A percentile compares a stretch with the other conserved stretches of the same genome.
These are phyloP conservation scores for Pseudogymnoascus sp. DNA, from an alignment of 2,329 filamentous ascomycete genomes.

Conservation along the genomic window DNA sequence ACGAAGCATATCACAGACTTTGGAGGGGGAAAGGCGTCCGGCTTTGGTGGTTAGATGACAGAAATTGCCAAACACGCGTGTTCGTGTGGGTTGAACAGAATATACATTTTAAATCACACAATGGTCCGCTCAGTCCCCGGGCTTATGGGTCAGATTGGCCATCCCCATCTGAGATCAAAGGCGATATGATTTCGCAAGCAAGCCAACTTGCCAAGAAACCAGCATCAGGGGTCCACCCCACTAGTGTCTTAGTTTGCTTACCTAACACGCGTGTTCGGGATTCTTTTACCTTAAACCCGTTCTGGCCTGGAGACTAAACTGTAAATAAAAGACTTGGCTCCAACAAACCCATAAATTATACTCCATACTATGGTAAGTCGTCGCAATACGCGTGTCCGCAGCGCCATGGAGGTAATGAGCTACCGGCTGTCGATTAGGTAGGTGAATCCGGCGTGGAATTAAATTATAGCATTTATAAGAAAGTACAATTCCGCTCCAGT, in stretches of 20 bases:
- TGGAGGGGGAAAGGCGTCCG: background rate
- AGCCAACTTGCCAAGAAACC: background rate
- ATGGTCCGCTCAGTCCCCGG: background rate
- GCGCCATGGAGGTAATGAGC: background rate
- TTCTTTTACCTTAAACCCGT: background rate
- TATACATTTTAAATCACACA: background rate
- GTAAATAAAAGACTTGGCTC: background rate
- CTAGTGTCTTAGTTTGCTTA: background rate
- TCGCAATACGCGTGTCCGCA: slow-evolving; percentile 8
- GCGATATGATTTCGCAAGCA: background rate
- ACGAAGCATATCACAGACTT: slow-evolving; percentile 15
- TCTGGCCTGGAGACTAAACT: background rate
- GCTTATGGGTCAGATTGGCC: background rate
- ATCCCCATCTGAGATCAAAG: background rate
- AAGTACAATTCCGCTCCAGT: background rate
- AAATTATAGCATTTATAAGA: background rate
- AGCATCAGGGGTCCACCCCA: background rate
- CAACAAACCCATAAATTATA: background rate
- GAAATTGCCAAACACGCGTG: background rate
- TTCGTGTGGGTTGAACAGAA: background rate
- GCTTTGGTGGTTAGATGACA: background rate
- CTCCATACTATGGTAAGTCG: background rate
- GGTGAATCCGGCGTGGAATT: background rate
- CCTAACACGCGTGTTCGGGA: background rate
- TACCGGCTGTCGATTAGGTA: background rate